Evolutionary conservation across 2,329 filamentous ascomycete genomes (phyloP).

Genomic region (Thielaviopsis ethacetica): DNA sequence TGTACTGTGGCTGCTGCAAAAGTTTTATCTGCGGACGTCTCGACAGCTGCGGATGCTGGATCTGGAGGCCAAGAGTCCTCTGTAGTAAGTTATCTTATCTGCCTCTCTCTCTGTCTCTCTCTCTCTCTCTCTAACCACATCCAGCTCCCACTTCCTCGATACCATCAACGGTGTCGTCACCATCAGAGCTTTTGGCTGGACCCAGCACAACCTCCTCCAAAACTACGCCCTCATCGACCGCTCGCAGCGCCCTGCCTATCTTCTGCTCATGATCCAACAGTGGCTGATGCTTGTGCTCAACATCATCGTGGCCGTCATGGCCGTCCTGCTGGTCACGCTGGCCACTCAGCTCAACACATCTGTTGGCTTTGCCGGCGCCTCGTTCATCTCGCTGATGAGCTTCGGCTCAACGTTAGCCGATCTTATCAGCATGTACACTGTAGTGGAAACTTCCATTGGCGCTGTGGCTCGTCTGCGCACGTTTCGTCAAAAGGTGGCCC

Average conservation of each 20-base stretch:
- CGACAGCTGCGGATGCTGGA: slow-evolving; percentile 43
- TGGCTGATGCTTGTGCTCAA: slow-evolving; percentile 38
- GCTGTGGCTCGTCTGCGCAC: slow-evolving; percentile 17
- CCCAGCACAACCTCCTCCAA: slow-evolving; percentile 23
- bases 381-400: slow-evolving; percentile 22
- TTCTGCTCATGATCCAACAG: slow-evolving; percentile 39
- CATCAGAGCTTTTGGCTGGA: slow-evolving; percentile 41
- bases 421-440: slow-evolving; percentile 21
- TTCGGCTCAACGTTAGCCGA: slow-evolving; percentile 19
- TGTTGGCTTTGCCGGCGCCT: slow-evolving; percentile 24
- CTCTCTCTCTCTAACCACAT: background rate
- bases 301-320: slow-evolving; percentile 30
- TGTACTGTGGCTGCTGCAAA: slow-evolving; percentile 34
- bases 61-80: slow-evolving; percentile 42
- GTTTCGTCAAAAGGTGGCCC: slow-evolving; percentile 16
- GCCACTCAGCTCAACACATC: slow-evolving; percentile 26
- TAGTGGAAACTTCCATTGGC: slow-evolving; percentile 18
- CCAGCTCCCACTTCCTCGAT: slow-evolving; percentile 35
- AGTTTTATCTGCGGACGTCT: slow-evolving; percentile 42
- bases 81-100: slow-evolving; percentile 29
- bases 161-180: slow-evolving; percentile 38
- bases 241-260: slow-evolving; percentile 40
- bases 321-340: slow-evolving; percentile 27
- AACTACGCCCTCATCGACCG: slow-evolving; percentile 33
- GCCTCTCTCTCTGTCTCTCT: background rate